Percentiles rank a stretch among this genome's conserved stretches.
phyloP scores from a whole-genome alignment of 2,329 filamentous ascomycete genomes.

The Fusarium albidum region DNA sequence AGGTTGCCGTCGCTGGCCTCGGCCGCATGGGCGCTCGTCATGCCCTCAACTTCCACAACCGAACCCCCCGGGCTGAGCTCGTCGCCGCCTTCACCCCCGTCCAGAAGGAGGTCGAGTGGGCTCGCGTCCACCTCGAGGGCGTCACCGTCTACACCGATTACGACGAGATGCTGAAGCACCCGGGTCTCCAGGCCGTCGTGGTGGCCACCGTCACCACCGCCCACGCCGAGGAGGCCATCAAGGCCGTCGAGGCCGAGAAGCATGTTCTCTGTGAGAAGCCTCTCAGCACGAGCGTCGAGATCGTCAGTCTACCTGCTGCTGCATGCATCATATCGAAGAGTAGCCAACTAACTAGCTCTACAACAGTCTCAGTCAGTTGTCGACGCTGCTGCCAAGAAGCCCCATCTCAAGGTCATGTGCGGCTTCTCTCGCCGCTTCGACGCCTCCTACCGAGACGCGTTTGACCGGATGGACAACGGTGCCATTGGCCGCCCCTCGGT shows the following conservation, averaged over 20 bases:
- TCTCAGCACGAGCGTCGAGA: constrained; percentile 51
- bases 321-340: too few relatives aligned
- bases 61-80: constrained; percentile 37
- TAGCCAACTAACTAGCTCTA: constrained; percentile 11
- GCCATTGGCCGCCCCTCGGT: constrained; percentile 68
- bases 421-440: constrained; percentile 62
- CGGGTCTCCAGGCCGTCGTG: constrained; percentile 38
- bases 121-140: constrained; percentile 33
- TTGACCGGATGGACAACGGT: constrained; percentile 58
- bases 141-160: constrained; percentile 37
- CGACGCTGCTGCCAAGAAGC: constrained; percentile 61
- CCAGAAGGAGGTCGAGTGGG: constrained; percentile 38
- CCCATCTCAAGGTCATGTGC: constrained; percentile 69
- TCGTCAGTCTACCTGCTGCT: constrained; percentile 59
- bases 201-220: constrained; percentile 39
- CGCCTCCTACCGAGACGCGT: constrained; percentile 69
- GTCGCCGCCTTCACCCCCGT: constrained; percentile 39
- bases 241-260: constrained; percentile 39
- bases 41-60: constrained; percentile 39
- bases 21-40: constrained; percentile 41
- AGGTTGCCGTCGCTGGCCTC: constrained; percentile 37
- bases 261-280: constrained; percentile 41
- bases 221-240: constrained; percentile 39
- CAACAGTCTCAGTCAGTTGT: constrained; percentile 66
- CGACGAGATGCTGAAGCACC: constrained; percentile 40